Conservation (phyloP, 2,329 filamentous ascomycete species). For the Fusarium avenaceum region DNA sequence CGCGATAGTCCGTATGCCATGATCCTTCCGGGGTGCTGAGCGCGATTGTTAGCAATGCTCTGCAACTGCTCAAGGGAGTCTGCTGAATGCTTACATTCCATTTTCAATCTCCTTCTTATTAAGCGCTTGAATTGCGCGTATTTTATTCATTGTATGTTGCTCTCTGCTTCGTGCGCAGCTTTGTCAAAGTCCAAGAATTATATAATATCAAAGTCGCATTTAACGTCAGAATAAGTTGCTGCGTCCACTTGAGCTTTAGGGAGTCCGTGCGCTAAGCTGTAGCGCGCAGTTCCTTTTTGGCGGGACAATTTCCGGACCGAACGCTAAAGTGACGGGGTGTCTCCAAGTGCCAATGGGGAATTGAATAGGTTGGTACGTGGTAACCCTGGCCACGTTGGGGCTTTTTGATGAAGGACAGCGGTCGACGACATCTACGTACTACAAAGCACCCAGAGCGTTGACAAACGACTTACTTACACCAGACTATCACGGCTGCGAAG, state of each 20-base stretch:
- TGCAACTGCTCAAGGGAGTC: background rate
- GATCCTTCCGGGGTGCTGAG: constrained; percentile 83
- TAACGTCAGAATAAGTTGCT: constrained; percentile 29
- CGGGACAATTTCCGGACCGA: constrained; percentile 57
- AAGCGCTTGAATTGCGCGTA: constrained; percentile 90
- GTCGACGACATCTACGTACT: constrained; percentile 42
- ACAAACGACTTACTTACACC: constrained; percentile 20
- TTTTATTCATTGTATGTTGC: constrained; percentile 82
- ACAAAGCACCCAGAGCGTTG: constrained; percentile 12
- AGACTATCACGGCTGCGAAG: constrained; percentile 15
- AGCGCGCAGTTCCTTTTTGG: constrained; percentile 32
- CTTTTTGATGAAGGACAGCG: constrained; percentile 46
- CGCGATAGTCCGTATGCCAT: constrained; percentile 97
- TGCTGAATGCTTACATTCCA: constrained; percentile 73
- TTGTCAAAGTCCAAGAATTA: constrained; percentile 5
- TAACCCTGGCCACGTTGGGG: constrained; percentile 44
- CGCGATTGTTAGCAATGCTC: constrained; percentile 38
- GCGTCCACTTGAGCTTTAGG: constrained; percentile 35
- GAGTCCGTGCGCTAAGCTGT: constrained; percentile 35
- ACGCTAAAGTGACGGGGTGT: constrained; percentile 42
- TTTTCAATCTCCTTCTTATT: constrained; percentile 96
- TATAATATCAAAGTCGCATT: constrained; percentile 27
- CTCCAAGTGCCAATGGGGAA: constrained; percentile 26
- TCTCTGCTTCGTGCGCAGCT: background rate
- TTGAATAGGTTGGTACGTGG: constrained; percentile 41